Evolutionary conservation across 345 rosid genomes (phyloP).

Genomic region (Syzygium aromaticum): DNA sequence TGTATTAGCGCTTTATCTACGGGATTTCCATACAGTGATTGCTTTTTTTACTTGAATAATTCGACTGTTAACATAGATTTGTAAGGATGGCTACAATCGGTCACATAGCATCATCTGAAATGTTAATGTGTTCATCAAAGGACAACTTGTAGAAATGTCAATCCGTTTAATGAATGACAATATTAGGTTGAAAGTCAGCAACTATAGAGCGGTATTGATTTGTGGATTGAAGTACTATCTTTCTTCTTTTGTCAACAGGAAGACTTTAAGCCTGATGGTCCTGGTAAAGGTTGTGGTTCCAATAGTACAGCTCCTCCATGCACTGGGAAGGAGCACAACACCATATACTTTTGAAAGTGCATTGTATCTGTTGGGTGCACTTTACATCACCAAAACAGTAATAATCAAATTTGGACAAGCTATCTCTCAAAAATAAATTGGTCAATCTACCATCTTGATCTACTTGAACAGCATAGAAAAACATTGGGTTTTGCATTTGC

Average conservation of each 20-base stretch:
- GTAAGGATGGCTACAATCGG: background rate
- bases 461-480: too few species aligned
- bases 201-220: background rate
- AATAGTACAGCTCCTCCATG: slow-evolving; percentile 54
- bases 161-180: background rate
- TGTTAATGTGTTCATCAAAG: background rate
- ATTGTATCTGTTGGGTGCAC: background rate
- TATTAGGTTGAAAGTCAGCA: background rate
- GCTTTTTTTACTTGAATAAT: background rate
- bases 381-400: background rate
- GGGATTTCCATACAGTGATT: background rate
- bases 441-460: too few species aligned
- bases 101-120: background rate
- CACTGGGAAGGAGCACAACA: slow-evolving; percentile 38
- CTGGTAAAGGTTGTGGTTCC: slow-evolving; percentile 27
- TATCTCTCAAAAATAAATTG: too few species aligned
- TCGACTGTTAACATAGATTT: background rate
- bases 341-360: background rate
- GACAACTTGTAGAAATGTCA: background rate
- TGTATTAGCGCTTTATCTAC: background rate
- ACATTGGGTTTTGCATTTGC: too few species aligned
- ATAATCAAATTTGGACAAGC: too few species aligned
- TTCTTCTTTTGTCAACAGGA: slow-evolving; percentile 29
- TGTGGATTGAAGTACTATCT: background rate
- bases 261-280: slow-evolving; percentile 31